Evolutionary conservation across 768 basidiomycete genomes (phyloP), one percentile per base, ranked within the genome.

Genomic region (Scleroderma bovista): DNA sequence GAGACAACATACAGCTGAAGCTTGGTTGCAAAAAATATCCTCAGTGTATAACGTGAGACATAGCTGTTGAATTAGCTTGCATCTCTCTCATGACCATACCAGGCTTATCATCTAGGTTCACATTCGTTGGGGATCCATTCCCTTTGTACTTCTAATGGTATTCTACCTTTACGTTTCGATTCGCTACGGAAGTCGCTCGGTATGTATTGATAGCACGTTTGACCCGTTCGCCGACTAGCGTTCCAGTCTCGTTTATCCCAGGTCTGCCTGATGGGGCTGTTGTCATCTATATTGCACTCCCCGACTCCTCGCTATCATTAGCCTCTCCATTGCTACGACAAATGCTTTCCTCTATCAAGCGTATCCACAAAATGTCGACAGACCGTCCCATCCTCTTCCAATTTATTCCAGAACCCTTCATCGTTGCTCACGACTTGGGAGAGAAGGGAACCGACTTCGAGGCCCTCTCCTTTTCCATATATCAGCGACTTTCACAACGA

Each of bases 271-370:
- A 65, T 33, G 57, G 69, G 3, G 74, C 75, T 48, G 61, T 84
- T 32, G 75, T 90, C 22, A 74, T 93, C 57, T 88, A 89, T 61
- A 71, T 92, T 38, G 74, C 84, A 32, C 73, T 81, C 3, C 88
- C 88, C 0, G 63, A 78, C 13, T 66, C 75, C 22, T 69, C 77
- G 24, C 78, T 88, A 69, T 78, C 81, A 0, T 72, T 88, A 3
- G 71, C 80, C 10, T 90, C 86, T 0, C 77, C 79, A 13, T 62
- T 77, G 17, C 76, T 90, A n/a, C 81, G 87, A 17, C 81, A 86
- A 60, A 70, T 88, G 24, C 75, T 87, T 47, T 79, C 79, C 8
- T 75, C 81, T 3, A 68, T 83, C 53, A 82, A 80, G 57, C 83
- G 83, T 51, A 66, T 76, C 3, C 61, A 73, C 48, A 78, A 76